Evolutionary conservation across 148 eudicot genomes (phyloP).

Genomic region (Chenopodium formosanum): DNA sequence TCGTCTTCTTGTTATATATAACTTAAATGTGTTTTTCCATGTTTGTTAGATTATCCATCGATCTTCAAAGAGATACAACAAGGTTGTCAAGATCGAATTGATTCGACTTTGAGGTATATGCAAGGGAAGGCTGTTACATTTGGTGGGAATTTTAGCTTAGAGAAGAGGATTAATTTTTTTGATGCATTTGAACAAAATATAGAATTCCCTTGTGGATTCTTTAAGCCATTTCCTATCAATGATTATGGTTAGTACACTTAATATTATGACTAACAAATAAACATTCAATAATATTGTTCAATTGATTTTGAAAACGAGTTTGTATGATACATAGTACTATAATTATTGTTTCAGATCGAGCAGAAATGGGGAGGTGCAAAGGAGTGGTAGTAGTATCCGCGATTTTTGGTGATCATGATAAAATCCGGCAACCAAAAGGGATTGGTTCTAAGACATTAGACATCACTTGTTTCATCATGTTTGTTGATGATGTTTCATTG

Average conservation of each 20-base stretch:
- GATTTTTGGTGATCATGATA: slow-evolving; percentile 85
- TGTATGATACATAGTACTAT: background rate
- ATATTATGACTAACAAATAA: background rate
- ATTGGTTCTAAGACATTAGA: slow-evolving; percentile 74
- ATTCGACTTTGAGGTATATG: slow-evolving; percentile 47
- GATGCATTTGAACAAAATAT: slow-evolving; percentile 40
- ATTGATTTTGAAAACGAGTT: background rate
- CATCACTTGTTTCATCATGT: slow-evolving; percentile 80
- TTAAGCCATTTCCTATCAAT: slow-evolving; percentile 55
- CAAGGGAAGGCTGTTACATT: slow-evolving; percentile 50
- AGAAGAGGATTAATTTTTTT: slow-evolving; percentile 52
- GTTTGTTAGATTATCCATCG: slow-evolving; percentile 54
- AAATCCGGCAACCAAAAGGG: slow-evolving; percentile 85
- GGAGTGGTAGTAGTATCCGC: slow-evolving; percentile 88
- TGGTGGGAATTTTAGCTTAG: slow-evolving; percentile 62
- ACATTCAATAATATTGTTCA: background rate
- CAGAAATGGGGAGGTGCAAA: slow-evolving; percentile 55
- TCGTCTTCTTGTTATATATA: too few relatives aligned
- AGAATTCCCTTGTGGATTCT: slow-evolving; percentile 82
- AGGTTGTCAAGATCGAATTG: slow-evolving; percentile 32
- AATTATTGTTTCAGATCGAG: slow-evolving; percentile 45
- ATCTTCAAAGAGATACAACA: slow-evolving; percentile 50
- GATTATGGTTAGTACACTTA: slow-evolving; percentile 46
- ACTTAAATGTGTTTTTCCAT: slow-evolving; percentile 12
- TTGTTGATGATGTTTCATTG: slow-evolving; percentile 70